Percentiles rank a stretch among this genome's conserved stretches.
Evolutionary conservation across 768 basidiomycete genomes (phyloP).

Genomic region (Lentinula detonsa): DNA sequence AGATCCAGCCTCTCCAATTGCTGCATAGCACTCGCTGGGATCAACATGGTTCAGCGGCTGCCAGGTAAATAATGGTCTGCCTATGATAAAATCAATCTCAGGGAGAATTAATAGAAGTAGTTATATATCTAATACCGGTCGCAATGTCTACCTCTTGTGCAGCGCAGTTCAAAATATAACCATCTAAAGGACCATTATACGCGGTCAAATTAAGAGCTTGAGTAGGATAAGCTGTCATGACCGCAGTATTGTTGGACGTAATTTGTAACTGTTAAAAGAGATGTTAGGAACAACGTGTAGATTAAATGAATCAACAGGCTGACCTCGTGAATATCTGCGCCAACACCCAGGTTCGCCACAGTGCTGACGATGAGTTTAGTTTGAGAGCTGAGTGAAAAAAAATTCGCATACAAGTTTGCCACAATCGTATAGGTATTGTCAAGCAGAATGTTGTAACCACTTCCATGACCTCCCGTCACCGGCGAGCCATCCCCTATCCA

Average conservation of each 20-base stretch:
- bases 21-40: constrained; percentile 3
- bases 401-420: not conserved
- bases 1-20: not conserved
- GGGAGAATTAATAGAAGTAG: no score
- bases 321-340: not conserved
- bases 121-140: not conserved
- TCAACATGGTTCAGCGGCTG: not conserved
- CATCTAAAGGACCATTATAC: not conserved
- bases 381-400: not conserved
- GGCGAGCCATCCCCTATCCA: not conserved
- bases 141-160: not conserved
- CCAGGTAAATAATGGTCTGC: constrained; percentile 1
- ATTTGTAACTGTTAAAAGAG: not conserved
- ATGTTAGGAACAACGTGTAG: no score
- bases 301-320: not conserved
- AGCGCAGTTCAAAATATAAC: not conserved
- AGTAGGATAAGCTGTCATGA: not conserved
- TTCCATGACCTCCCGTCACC: not conserved
- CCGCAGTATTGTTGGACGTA: not conserved
- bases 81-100: not conserved
- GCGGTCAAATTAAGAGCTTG: not conserved
- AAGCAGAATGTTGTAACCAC: not conserved
- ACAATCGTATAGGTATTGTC: not conserved
- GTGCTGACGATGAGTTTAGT: not conserved
- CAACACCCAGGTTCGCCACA: not conserved